Conservation (phyloP, 148 eudicot genomes). For the Heliamphora exappendiculata region DNA sequence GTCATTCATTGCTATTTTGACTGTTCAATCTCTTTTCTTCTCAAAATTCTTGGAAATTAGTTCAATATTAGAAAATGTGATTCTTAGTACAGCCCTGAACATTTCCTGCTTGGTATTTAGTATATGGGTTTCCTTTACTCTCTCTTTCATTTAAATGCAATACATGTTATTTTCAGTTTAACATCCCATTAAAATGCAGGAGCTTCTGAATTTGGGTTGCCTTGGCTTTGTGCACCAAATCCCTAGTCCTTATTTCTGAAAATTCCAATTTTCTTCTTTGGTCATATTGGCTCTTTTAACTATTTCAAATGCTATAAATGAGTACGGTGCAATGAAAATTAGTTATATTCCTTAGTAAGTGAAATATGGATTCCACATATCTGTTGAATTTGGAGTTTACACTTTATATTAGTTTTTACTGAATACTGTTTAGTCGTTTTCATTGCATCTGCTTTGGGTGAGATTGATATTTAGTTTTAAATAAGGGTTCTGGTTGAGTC, state of each 20-base stretch:
- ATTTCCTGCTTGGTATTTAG: neutral
- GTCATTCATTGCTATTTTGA: too few species aligned
- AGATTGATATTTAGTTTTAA: neutral
- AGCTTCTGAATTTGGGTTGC: too few species aligned
- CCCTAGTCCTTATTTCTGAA: neutral
- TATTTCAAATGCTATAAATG: neutral
- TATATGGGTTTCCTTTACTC: neutral
- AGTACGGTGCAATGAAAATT: neutral
- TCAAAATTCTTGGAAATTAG: too few species aligned
- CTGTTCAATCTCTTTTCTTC: too few species aligned
- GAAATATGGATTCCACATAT: neutral
- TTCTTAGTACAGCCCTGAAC: too few species aligned
- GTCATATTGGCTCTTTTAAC: neutral
- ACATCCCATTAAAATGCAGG: neutral
- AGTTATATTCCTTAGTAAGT: neutral
- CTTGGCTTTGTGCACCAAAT: neutral
- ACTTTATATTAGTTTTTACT: neutral
- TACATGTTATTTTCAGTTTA: neutral
- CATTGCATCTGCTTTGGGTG: neutral
- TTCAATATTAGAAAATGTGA: too few species aligned
- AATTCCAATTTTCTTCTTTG: neutral
- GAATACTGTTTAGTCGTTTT: neutral
- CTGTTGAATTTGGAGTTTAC: neutral
- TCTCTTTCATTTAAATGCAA: neutral
- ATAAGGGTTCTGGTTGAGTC: neutral